Percentiles rank a stretch among this genome's conserved stretches.
Evolutionary conservation across 2,329 filamentous ascomycete genomes (phyloP).

Genomic region (Xylaria sp.): DNA sequence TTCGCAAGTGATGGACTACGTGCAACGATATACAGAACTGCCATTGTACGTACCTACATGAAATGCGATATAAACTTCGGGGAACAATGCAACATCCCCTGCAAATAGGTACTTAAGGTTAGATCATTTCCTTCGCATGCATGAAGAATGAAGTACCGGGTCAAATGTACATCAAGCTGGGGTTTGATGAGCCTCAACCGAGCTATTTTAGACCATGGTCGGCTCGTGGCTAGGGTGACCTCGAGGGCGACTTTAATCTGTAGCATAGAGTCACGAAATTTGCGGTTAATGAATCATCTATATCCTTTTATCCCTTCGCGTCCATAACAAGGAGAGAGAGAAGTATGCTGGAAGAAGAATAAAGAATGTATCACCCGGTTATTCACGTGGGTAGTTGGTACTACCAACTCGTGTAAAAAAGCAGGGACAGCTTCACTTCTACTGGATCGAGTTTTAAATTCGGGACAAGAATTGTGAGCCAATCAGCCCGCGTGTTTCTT

Average conservation of each 20-base stretch:
- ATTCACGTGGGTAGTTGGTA: constrained; percentile 18
- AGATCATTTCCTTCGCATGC: constrained; percentile 6
- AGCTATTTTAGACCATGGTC: background rate
- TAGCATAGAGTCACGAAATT: constrained; percentile 8
- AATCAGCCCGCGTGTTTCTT: constrained; percentile 26
- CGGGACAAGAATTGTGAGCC: constrained; percentile 25
- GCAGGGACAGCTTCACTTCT: constrained; percentile 17
- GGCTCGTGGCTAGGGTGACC: background rate
- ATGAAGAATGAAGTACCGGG: constrained; percentile 25
- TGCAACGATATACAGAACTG: background rate
- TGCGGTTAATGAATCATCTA: background rate
- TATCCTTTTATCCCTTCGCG: background rate
- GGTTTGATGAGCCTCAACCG: constrained; percentile 32
- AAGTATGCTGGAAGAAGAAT: no score
- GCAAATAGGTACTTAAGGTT: background rate
- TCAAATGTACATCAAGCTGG: constrained; percentile 13
- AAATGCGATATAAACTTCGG: background rate
- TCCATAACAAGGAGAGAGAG: background rate
- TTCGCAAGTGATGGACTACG: background rate
- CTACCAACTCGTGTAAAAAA: background rate
- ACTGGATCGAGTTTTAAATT: constrained; percentile 25
- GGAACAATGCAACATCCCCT: background rate
- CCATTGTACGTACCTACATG: background rate
- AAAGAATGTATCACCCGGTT: constrained; percentile 11
- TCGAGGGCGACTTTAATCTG: background rate